A percentile compares a stretch with the other conserved stretches of the same genome.
Evolutionary conservation across 768 basidiomycete genomes (phyloP).

Genomic region (Cytidiella melzeri): DNA sequence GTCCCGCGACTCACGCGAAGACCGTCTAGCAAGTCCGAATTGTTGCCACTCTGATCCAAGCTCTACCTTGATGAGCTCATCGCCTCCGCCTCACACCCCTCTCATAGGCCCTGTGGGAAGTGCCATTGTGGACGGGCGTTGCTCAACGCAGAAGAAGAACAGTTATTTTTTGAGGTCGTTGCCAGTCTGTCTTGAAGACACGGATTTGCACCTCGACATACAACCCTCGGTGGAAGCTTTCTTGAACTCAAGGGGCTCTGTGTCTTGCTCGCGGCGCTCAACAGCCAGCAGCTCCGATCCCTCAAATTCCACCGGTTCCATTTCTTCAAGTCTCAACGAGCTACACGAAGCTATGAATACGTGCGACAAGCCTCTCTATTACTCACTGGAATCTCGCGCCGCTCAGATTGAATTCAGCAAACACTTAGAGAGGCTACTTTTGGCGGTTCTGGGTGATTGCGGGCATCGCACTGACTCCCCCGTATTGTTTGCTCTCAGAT

Average conservation of each 20-base stretch:
- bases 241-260: not conserved
- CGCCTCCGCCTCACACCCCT: not conserved
- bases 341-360: not conserved
- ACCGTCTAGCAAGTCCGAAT: too few species aligned
- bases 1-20: too few species aligned
- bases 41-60: too few species aligned
- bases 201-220: not conserved
- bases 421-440: constrained; percentile 4
- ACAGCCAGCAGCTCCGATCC: not conserved
- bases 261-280: not conserved
- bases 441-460: not conserved
- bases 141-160: not conserved
- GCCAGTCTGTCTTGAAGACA: not conserved
- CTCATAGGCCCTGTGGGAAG: not conserved
- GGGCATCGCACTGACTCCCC: not conserved
- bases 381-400: constrained; percentile 3
- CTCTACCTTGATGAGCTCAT: not conserved
- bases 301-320: not conserved
- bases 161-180: not conserved
- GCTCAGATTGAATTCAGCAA: constrained; percentile 2
- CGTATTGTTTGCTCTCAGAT: not conserved
- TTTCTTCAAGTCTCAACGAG: not conserved
- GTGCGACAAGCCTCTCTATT: not conserved
- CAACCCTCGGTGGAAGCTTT: not conserved
- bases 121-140: too few species aligned